phyloP scores from a whole-genome alignment of 257 asterid species.

The Scutellaria galericulata region DNA sequence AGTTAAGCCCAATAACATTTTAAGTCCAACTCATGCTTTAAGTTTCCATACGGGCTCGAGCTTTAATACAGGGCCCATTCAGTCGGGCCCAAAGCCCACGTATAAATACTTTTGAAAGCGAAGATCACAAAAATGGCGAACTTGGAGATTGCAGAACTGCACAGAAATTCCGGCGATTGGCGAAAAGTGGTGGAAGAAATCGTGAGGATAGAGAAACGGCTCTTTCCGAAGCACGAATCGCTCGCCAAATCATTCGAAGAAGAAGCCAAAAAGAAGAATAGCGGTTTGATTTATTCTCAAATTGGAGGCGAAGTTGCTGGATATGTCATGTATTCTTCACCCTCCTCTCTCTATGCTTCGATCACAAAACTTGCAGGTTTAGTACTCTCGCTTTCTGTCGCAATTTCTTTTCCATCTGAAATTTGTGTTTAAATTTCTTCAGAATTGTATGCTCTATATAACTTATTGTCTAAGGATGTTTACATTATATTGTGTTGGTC shows the following conservation, averaged over 20 bases:
- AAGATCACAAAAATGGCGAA: conserved; percentile 38
- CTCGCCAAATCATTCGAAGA: conserved; percentile 72
- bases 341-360: conserved; percentile 75
- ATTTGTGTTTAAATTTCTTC: not conserved
- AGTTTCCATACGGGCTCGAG: too few species aligned
- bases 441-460: not conserved
- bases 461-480: not conserved
- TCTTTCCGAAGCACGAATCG: conserved; percentile 91
- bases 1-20: too few species aligned
- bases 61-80: not conserved
- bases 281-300: conserved; percentile 60
- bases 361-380: conserved; percentile 90
- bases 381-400: not conserved
- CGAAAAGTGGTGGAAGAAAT: conserved; percentile 62
- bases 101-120: not conserved
- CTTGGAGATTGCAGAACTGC: conserved; percentile 56
- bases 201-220: conserved; percentile 74
- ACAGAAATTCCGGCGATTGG: conserved; percentile 56
- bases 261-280: conserved; percentile 71
- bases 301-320: conserved; percentile 69
- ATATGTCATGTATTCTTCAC: conserved; percentile 85
- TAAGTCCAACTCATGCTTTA: too few species aligned
- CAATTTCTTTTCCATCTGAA: not conserved
- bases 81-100: not conserved
- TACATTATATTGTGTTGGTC: not conserved